Evolutionary conservation across 805 yeast genomes (phyloP), one percentile per base, ranked within the genome.

Genomic region (Metschnikowia borealis): DNA sequence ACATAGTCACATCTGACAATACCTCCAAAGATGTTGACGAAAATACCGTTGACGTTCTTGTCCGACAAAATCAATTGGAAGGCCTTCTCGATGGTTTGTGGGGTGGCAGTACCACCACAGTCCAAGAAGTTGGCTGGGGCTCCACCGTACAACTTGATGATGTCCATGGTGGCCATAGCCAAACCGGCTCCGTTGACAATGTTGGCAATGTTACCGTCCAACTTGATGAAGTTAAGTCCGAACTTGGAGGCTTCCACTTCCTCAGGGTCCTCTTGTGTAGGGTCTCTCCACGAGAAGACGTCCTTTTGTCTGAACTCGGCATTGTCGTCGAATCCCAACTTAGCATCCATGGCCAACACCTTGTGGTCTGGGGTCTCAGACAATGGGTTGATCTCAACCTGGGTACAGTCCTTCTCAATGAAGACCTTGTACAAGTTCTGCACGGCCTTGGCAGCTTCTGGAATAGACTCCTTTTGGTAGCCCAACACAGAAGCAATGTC

Each of bases 141-240:
- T 72, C 99, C 99, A 66, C 98, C 97, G 78, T 90, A 88, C 64
- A 94, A 83, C 78, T 94, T 90, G 79, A 94, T 89, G 70, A 95
- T 95, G 75, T 94, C 99, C 97, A 94, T 91, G 59, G 99, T 94
- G 63, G 99, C 99, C 99, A 94, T 94, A 65, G 99, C 99, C 69
- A 94, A 82, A 73, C 99, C 99, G 52, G 99, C 99, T 79, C 99
- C 99, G 74, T 94, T 94, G 70, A 94, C 99, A 56, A 94, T 80
- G 79, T 97, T 92, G 64, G 99, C 99, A 67, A 94, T 92, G 81
- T 90, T 89, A 74, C 99, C 99, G 68, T 92, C 95, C 68, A 94
- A 84, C 79, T 94, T 94, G 78, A 94, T 95, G 73, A 92, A 94
- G 79, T 94, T 94, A 66, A 94, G 82, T 64, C 90, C 94, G 66